Evolutionary conservation across 202 grass and related monocot genomes (phyloP).

Genomic region (Tripidium arundinaceum): DNA sequence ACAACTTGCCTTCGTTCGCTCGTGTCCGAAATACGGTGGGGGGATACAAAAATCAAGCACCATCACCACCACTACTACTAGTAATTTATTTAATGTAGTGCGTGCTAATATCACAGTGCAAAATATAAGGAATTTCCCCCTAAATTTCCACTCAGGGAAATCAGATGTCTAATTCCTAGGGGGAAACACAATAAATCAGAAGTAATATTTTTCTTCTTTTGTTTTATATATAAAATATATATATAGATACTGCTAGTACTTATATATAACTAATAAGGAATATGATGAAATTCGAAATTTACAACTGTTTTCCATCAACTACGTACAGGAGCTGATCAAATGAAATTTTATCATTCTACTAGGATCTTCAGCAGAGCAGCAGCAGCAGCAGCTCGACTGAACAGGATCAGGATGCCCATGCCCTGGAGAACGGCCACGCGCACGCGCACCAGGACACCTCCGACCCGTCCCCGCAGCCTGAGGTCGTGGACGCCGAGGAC

Average conservation of each 20-base stretch:
- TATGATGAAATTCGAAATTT: not conserved
- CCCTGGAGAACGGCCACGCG: not conserved
- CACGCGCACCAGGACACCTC: not conserved
- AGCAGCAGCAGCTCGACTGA: not conserved
- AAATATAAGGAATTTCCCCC: not conserved
- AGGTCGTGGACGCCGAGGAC: conserved; percentile 34
- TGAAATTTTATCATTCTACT: not conserved
- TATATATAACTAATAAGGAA: not conserved
- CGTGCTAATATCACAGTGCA: not conserved
- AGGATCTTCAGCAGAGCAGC: conserved; percentile 29
- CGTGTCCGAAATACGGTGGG: not conserved
- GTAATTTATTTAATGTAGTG: not conserved
- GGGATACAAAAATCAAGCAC: not conserved
- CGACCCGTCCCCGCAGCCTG: conserved; percentile 21
- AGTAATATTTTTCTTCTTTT: too few relatives aligned
- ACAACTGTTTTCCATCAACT: not conserved
- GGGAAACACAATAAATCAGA: too few relatives aligned
- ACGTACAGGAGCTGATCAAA: not conserved
- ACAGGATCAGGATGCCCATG: not conserved
- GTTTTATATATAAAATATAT: too few relatives aligned
- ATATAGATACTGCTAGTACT: too few relatives aligned
- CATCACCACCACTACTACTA: too few relatives aligned
- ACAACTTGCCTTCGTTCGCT: not conserved
- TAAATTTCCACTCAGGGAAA: not conserved
- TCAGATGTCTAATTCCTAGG: not conserved